Evolutionary conservation across 164 flowering plant species (phyloP), one percentile per base, ranked within the genome.

Genomic region (Aristolochia contorta): DNA sequence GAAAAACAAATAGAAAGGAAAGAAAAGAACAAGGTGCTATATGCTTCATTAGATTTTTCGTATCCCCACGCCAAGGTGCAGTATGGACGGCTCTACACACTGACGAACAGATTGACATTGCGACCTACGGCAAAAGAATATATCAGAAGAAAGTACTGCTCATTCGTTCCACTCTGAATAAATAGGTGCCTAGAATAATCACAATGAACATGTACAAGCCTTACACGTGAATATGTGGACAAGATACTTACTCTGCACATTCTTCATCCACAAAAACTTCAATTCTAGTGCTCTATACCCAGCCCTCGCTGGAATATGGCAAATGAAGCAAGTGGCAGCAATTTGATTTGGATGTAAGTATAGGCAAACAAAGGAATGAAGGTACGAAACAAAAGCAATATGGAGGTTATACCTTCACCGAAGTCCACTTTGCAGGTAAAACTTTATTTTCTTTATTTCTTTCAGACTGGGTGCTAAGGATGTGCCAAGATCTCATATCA

Each of bases 261-360:
- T 85, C 96, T 25, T 87, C 96, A 58, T 89, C 98, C 63, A 92
- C 84, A 67, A 89, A 92, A 68, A 92, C 92, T 66, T 85, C 82
- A 70, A 92, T 80, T 58, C 66, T n/a, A 41, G 80, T 66, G 68
- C 59, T 71, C 82, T 75, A 41, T 71, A 58, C 19, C 62, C 79
- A 41, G 75, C 75, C 62, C 72, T 81, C 57, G 74, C 83, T 14
- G 88, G 89, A 65, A 89, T 74, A 93, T 92, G 79, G 41, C 23
- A 67, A 33, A 61, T 56, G 22, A 66, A 58, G 22, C 6, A 32
- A 25, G 46, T 41, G 23, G 27, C 30, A 53, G 23, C 56, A 53
- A 53, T 15, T 22, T 27, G 23, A n/a, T n/a, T n/a, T n/a, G n/a
- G n/a, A 8, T 9, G 30, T 9, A 5, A 53, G 30, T 15, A 5